Evolutionary conservation across 2,329 filamentous ascomycete genomes (phyloP).

Genomic region (Didymella arachidicola): DNA sequence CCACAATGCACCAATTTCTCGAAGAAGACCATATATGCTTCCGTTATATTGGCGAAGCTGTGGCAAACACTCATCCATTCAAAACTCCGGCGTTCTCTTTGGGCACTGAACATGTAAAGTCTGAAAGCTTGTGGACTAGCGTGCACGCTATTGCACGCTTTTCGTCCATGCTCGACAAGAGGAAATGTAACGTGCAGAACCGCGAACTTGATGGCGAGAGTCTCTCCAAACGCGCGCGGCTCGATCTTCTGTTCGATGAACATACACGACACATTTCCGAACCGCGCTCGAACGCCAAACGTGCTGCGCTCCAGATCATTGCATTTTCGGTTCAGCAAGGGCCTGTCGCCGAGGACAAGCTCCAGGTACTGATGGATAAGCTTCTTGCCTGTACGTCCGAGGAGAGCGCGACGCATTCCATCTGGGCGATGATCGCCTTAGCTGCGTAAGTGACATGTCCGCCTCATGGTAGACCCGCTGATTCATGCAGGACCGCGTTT

Average conservation of each 20-base stretch:
- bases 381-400: conserved; percentile 69
- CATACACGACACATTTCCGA: conserved; percentile 51
- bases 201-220: conserved; percentile 33
- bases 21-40: conserved; percentile 76
- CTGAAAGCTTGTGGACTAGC: conserved; percentile 48
- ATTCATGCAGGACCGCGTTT: conserved; percentile 39
- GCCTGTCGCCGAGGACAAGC: conserved; percentile 57
- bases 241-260: conserved; percentile 50
- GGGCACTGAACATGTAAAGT: conserved; percentile 43
- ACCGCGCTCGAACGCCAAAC: conserved; percentile 48
- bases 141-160: conserved; percentile 52
- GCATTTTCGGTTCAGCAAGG: conserved; percentile 57
- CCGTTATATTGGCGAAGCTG: conserved; percentile 53
- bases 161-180: conserved; percentile 45
- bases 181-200: conserved; percentile 28
- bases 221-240: conserved; percentile 50
- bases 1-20: conserved; percentile 55
- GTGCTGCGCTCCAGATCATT: conserved; percentile 63
- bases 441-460: conserved; percentile 66
- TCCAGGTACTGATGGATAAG: conserved; percentile 64
- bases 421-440: conserved; percentile 86
- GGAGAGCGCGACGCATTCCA: conserved; percentile 68
- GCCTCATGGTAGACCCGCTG: not conserved
- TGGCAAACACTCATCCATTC: conserved; percentile 34
- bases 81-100: conserved; percentile 43